Conservation (phyloP, 129 eudicot genomes). For the Helianthus annuus region HanXRQr2.0-SUNRISE NC_035434.2:77154341-77154840, state of each 20-base stretch:
- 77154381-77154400: conserved; percentile 34
- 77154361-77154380: conserved; percentile 24
- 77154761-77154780: conserved; percentile 56
- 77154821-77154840: conserved; percentile 36
- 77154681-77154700: not conserved
- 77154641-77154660: not conserved
- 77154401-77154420: conserved; percentile 24
- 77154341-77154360: conserved; percentile 12
- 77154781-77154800: conserved; percentile 46
- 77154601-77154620: conserved; percentile 32
- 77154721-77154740: conserved; percentile 94
- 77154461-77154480: not conserved
- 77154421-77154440: conserved; percentile 40
- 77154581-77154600: conserved; percentile 6
- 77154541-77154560: conserved; percentile 27
- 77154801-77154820: conserved; percentile 22
- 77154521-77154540: conserved; percentile 12
- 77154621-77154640: conserved; percentile 20
- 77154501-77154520: conserved; percentile 26
- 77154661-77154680: not conserved
- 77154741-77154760: conserved; percentile 78
- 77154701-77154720: conserved; percentile 94
- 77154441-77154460: conserved; percentile 19
- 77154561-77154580: conserved; percentile 1
- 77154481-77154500: conserved; percentile 3